Evolutionary conservation across 495 filamentous ascomycete species (phyloP).

Genomic region (Apiosordaria backusii): DNA sequence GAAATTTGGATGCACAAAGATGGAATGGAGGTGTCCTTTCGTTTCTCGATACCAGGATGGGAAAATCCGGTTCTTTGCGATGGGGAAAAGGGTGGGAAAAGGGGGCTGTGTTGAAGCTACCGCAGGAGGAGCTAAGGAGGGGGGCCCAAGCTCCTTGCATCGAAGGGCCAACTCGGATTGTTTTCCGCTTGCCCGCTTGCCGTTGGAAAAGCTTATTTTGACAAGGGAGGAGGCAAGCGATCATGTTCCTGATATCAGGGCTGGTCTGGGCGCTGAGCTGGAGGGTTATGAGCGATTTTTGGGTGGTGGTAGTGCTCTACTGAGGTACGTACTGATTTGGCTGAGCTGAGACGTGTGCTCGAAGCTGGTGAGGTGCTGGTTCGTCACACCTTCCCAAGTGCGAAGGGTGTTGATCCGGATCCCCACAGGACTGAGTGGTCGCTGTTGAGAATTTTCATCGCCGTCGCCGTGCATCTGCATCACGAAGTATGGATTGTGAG

Average conservation of each 20-base stretch:
- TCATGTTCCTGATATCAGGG: not conserved
- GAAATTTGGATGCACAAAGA: too few species aligned
- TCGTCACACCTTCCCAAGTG: not conserved
- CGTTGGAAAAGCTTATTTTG: not conserved
- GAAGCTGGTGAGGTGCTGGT: not conserved
- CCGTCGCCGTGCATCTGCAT: not conserved
- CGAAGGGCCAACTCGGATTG: not conserved
- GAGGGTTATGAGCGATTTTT: not conserved
- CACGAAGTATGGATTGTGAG: not conserved
- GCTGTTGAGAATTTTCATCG: not conserved
- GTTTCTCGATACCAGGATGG: not conserved
- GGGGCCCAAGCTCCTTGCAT: not conserved
- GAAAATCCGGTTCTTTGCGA: not conserved
- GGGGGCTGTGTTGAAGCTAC: not conserved
- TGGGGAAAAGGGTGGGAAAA: not conserved
- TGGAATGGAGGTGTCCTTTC: not conserved
- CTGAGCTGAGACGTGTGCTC: too few species aligned
- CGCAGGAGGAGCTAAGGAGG: not conserved
- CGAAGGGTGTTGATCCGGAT: not conserved
- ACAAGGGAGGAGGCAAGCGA: not conserved
- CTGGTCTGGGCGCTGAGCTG: not conserved
- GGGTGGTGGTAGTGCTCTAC: not conserved
- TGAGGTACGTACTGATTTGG: not conserved
- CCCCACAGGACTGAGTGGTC: too few species aligned
- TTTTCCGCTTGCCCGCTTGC: not conserved